Percentiles rank a stretch among this genome's conserved stretches.
These are phyloP conservation scores for Leishmania aethiopica DNA, from an alignment of 208 protist species.

Conservation along the genomic window DNA sequence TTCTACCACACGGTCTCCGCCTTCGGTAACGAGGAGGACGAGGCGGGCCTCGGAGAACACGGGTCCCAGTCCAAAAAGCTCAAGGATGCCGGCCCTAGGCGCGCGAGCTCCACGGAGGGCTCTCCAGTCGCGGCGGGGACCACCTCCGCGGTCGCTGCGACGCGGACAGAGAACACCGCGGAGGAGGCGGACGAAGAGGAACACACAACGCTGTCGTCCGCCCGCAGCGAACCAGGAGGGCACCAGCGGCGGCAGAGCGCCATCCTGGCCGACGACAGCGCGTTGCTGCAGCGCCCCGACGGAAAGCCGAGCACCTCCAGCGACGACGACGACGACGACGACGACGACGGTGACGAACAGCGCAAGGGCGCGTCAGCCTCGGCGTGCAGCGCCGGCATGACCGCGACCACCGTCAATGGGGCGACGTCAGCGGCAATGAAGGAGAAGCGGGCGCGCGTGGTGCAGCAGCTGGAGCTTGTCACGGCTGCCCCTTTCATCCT, in stretches of 20 bases:
- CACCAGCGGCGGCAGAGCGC: slow-evolving; percentile 15
- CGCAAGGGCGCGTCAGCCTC: neutral
- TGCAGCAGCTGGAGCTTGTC: slow-evolving; percentile 30
- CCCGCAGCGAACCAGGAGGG: neutral
- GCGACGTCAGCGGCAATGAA: slow-evolving; percentile 3
- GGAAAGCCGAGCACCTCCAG: neutral
- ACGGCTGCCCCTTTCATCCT: slow-evolving; percentile 41
- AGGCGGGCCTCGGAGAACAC: neutral
- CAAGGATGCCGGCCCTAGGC: neutral
- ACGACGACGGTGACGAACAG: neutral
- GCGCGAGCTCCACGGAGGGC: neutral
- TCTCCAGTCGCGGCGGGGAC: neutral
- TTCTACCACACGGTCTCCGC: slow-evolving; percentile 37
- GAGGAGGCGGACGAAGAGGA: slow-evolving; percentile 14
- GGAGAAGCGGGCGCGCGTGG: slow-evolving; percentile 19
- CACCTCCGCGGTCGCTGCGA: neutral
- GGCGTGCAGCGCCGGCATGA: neutral
- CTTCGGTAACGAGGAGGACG: slow-evolving; percentile 29
- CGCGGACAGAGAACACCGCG: neutral
- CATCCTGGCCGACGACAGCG: slow-evolving; percentile 2
- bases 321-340: slow-evolving; percentile 12
- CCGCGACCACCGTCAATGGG: slow-evolving; percentile 5
- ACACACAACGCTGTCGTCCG: slow-evolving; percentile 10
- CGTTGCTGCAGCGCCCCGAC: neutral
- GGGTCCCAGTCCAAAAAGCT: neutral